Conservation (phyloP, 768 basidiomycete genomes). For the Hypsizygus marmoreus region DNA sequence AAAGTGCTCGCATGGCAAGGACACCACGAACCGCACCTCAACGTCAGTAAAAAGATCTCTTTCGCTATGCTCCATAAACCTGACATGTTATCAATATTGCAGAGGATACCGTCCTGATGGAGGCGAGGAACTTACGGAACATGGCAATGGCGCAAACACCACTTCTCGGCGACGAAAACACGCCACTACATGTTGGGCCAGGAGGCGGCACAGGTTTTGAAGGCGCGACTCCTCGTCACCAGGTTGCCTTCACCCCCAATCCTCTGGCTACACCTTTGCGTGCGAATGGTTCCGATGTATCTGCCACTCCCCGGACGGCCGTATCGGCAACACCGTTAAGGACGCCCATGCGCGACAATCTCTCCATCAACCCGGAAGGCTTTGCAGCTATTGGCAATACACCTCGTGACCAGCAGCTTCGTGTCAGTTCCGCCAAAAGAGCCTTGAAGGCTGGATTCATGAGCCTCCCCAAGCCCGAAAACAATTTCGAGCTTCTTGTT, state of each 20-base stretch:
- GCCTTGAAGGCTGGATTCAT: conserved; percentile 81
- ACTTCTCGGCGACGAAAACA: conserved; percentile 95
- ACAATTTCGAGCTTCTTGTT: conserved; percentile 94
- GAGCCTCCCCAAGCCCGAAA: conserved; percentile 88
- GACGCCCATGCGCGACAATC: conserved; percentile 92
- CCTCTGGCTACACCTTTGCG: conserved; percentile 87
- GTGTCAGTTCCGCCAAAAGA: conserved; percentile 64
- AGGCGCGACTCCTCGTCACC: conserved; percentile 91
- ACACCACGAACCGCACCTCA: conserved; percentile 95
- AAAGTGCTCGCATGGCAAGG: conserved; percentile 86
- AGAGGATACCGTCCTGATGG: conserved; percentile 95
- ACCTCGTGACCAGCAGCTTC: conserved; percentile 74
- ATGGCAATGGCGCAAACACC: conserved; percentile 94
- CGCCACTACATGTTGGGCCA: conserved; percentile 76
- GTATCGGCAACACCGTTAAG: conserved; percentile 79
- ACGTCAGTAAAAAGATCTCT: conserved; percentile 55
- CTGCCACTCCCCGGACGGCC: conserved; percentile 56
- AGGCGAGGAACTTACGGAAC: conserved; percentile 93
- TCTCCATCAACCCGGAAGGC: conserved; percentile 84
- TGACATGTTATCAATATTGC: conserved; percentile 10
- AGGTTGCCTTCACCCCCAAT: conserved; percentile 92
- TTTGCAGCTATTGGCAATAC: conserved; percentile 61
- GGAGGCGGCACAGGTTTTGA: conserved; percentile 92
- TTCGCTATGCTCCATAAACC: too few relatives aligned
- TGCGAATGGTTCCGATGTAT: conserved; percentile 42